Percentiles rank a stretch among this genome's conserved stretches.
Evolutionary conservation across 139 green algal species (phyloP).

Genomic region (Microglena sp.): DNA sequence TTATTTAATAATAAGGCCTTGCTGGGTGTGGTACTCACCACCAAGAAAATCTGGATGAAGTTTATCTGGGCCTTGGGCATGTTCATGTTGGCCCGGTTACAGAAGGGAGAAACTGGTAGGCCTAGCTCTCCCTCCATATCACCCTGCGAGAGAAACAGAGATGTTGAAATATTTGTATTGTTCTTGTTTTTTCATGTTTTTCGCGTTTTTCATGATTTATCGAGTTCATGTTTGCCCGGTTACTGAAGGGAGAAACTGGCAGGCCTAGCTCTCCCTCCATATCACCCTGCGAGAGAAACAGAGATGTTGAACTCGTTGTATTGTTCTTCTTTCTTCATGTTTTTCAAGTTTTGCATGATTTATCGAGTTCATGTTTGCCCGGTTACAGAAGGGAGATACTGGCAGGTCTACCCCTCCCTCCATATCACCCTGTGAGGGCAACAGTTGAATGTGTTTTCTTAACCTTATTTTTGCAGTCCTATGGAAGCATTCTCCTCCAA

Average conservation of each 20-base stretch:
- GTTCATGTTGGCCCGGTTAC: slow-evolving; percentile 44
- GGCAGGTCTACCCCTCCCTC: slow-evolving; percentile 47
- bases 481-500: too few relatives aligned
- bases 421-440: slow-evolving; percentile 64
- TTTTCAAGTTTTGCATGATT: too few relatives aligned
- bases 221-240: slow-evolving; percentile 41
- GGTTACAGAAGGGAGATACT: slow-evolving; percentile 59
- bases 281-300: too few relatives aligned
- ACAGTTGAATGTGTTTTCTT: too few relatives aligned
- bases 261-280: slow-evolving; percentile 47
- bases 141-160: too few relatives aligned
- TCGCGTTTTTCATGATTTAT: too few relatives aligned
- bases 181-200: too few relatives aligned
- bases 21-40: slow-evolving; percentile 13
- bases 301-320: too few relatives aligned
- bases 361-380: slow-evolving; percentile 36
- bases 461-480: too few relatives aligned
- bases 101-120: slow-evolving; percentile 53
- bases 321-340: too few relatives aligned
- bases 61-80: slow-evolving; percentile 56
- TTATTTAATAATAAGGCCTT: not conserved
- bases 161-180: too few relatives aligned
- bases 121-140: slow-evolving; percentile 48
- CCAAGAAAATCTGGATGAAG: slow-evolving; percentile 43
- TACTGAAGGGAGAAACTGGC: slow-evolving; percentile 54